Conservation (phyloP, 2,329 filamentous ascomycete genomes). For the Phialophora chinensis region DNA sequence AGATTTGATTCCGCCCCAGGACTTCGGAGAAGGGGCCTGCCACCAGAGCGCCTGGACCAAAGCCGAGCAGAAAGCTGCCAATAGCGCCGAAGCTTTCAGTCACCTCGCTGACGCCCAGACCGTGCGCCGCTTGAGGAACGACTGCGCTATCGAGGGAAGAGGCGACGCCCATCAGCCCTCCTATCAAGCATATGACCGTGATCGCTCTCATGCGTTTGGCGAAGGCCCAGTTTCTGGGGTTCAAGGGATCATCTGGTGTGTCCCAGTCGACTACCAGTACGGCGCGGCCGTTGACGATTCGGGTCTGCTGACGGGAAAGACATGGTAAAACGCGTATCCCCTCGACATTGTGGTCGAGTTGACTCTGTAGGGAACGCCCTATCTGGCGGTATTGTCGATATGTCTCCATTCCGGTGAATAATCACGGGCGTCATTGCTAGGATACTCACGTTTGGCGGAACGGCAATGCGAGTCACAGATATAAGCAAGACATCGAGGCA, state of each 20-base stretch:
- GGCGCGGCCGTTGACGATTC: slow-evolving; percentile 27
- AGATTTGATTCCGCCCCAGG: slow-evolving; percentile 57
- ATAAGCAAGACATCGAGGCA: neutral
- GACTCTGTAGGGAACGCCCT: slow-evolving; percentile 19
- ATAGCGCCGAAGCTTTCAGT: slow-evolving; percentile 52
- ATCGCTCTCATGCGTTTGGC: slow-evolving; percentile 48
- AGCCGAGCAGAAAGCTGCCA: slow-evolving; percentile 50
- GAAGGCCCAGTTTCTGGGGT: slow-evolving; percentile 50
- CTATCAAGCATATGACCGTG: slow-evolving; percentile 55
- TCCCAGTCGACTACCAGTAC: slow-evolving; percentile 53
- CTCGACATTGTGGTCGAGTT: slow-evolving; percentile 25
- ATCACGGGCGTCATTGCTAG: neutral
- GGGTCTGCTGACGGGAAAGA: slow-evolving; percentile 24
- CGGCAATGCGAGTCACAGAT: neutral
- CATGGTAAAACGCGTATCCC: slow-evolving; percentile 21
- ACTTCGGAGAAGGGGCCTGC: slow-evolving; percentile 57
- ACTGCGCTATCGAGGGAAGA: slow-evolving; percentile 57
- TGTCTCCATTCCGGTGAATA: slow-evolving; percentile 22
- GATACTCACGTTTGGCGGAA: neutral
- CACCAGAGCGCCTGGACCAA: slow-evolving; percentile 59
- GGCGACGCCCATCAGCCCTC: slow-evolving; percentile 57
- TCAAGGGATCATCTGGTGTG: slow-evolving; percentile 46
- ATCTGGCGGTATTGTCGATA: slow-evolving; percentile 33
- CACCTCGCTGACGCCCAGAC: slow-evolving; percentile 54
- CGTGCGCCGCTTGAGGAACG: slow-evolving; percentile 47